These are phyloP conservation scores for Dioszegia aurantiaca DNA, from an alignment of 768 basidiomycete genomes.

Conservation along the genomic window DNA sequence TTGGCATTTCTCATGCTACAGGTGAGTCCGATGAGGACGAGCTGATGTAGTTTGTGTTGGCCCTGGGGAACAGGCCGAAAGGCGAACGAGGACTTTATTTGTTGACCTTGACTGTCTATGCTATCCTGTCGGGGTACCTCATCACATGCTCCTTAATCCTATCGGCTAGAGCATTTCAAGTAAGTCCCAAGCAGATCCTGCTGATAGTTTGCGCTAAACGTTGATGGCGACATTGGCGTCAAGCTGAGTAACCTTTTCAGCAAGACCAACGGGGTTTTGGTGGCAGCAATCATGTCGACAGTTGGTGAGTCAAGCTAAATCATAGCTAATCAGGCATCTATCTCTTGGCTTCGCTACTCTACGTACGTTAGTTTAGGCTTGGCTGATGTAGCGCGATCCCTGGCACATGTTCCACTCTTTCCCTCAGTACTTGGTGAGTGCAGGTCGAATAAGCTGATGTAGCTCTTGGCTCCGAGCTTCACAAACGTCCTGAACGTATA, in stretches of 20 bases:
- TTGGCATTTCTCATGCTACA: slow-evolving; percentile 78
- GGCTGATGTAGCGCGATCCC: slow-evolving; percentile 69
- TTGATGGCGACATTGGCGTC: slow-evolving; percentile 56
- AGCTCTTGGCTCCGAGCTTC: slow-evolving; percentile 81
- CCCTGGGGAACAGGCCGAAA: slow-evolving; percentile 79
- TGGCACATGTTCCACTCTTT: slow-evolving; percentile 98
- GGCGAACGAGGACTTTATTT: slow-evolving; percentile 63
- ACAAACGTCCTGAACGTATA: slow-evolving; percentile 94
- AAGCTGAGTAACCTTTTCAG: slow-evolving; percentile 65
- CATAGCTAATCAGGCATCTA: slow-evolving; percentile 62
- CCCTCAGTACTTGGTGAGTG: slow-evolving; percentile 67
- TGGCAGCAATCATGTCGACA: slow-evolving; percentile 83
- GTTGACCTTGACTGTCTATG: slow-evolving; percentile 67
- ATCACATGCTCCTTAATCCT: slow-evolving; percentile 82
- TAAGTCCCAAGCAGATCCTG: slow-evolving; percentile 48
- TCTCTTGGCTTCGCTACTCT: slow-evolving; percentile 76
- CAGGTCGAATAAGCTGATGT: slow-evolving; percentile 7
- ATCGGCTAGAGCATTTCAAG: slow-evolving; percentile 74
- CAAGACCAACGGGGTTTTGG: slow-evolving; percentile 73
- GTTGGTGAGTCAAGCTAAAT: slow-evolving; percentile 59
- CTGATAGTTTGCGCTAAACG: slow-evolving; percentile 34
- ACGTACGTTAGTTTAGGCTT: slow-evolving; percentile 58
- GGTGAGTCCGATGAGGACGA: slow-evolving; percentile 47
- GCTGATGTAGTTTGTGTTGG: slow-evolving; percentile 60
- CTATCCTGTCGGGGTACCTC: slow-evolving; percentile 75